Base-by-base conservation (phyloP, 768 basidiomycete species). In the Melanogaster broomeanus region DNA sequence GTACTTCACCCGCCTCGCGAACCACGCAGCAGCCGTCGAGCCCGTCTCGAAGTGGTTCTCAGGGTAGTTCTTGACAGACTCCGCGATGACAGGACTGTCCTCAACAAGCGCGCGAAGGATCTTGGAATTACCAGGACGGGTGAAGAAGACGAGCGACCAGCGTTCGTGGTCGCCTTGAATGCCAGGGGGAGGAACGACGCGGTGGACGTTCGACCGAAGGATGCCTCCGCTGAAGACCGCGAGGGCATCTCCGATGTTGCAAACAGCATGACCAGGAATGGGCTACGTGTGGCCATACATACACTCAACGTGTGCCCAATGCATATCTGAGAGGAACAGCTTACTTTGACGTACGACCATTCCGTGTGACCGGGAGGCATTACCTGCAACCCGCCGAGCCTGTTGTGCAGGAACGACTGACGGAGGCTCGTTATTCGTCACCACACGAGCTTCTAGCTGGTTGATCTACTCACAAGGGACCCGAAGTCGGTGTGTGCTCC, bases 401-500 rank as follows among this genome's bases (percentile, higher is more conserved):
- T 77, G 61, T 88, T 88, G 59, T 87, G 84, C 50, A 89, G 69
- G 71, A 88, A 82, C 0, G 84, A 82, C 80, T 84, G 51, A 25
- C 16, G 16, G 22, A n/a, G 12, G 13, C 28, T 16, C 12, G 35
- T 39, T 6, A 31, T 15, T 10, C 9, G 9, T 15, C 25, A 6
- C 22, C 4, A 12, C 6, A 10, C 19, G 28, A 27, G 41, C 25
- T 2, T 34, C 9, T n/a, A n/a, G n/a, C n/a, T 15, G 6, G 19
- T 12, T 24, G 21, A 8, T 40, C 12, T 7, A 38, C 78, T 60
- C 56, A 85, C 84, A 50, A 87, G 62, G 16, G 82, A 83, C 16
- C 86, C 85, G 54, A 87, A 88, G 64, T 87, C 87, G 3, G 85
- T 87, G 61, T 88, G 87, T 2, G 81, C 79, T 18, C 84, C 84